A percentile compares a stretch with the other conserved stretches of the same genome.
Conservation (phyloP, 192 early-diverging fungal genomes). For the Linnemannia hyalina region DNA sequence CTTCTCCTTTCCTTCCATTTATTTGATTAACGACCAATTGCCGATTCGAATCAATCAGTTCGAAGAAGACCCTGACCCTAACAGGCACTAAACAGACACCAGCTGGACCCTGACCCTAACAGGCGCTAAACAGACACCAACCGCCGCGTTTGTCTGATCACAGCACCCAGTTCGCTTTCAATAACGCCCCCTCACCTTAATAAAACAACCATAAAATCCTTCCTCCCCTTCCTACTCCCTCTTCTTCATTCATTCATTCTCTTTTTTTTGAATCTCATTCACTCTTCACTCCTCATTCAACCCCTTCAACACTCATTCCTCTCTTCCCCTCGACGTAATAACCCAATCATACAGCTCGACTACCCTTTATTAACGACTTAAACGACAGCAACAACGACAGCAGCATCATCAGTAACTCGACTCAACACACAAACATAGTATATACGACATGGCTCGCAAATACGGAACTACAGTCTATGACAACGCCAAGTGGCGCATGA, state of each 20-base stretch:
- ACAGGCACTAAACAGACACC: background rate
- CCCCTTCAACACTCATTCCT: background rate
- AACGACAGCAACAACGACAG: background rate
- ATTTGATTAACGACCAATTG: background rate
- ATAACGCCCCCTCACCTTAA: background rate
- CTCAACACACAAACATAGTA: background rate
- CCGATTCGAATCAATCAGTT: background rate
- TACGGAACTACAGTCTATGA: constrained; percentile 15
- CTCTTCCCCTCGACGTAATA: background rate
- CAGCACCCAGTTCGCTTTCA: background rate
- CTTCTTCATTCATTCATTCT: background rate
- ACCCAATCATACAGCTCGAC: too few relatives aligned
- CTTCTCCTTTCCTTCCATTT: background rate
- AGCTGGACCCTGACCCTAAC: background rate
- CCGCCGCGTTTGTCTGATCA: background rate
- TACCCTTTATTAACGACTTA: background rate
- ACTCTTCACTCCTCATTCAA: background rate
- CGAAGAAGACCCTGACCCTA: background rate
- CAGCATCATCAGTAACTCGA: background rate
- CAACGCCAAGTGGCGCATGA: constrained; percentile 21
- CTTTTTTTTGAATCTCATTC: background rate
- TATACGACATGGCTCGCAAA: constrained; percentile 14
- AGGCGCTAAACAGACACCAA: too few relatives aligned
- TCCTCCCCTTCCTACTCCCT: background rate
- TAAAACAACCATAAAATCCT: background rate